Evolutionary conservation across 2,329 filamentous ascomycete genomes (phyloP).

Genomic region (Emmonsia crescens): DNA sequence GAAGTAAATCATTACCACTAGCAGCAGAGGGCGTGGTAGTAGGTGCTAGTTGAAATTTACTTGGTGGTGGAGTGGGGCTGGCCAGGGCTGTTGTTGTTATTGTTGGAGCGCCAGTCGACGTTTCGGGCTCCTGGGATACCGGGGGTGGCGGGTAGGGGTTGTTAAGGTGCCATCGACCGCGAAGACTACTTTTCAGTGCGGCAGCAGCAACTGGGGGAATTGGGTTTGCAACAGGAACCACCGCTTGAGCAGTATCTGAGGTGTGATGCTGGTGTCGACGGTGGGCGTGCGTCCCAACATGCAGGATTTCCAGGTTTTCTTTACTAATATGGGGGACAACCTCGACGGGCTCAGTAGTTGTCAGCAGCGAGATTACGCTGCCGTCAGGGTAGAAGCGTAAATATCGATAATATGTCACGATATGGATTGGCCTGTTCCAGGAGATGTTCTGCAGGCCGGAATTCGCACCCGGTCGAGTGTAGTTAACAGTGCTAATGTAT

Average conservation of each 20-base stretch:
- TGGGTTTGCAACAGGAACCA: conserved; percentile 19
- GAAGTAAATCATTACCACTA: neutral
- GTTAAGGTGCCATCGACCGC: conserved; percentile 56
- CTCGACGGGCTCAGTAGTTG: conserved; percentile 70
- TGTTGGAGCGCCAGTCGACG: neutral
- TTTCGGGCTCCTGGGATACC: neutral
- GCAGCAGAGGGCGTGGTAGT: neutral
- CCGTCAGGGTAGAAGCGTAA: conserved; percentile 91
- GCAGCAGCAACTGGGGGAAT: conserved; percentile 32
- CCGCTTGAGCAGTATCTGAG: conserved; percentile 30
- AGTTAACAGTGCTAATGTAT: conserved; percentile 96
- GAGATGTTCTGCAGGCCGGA: conserved; percentile 55
- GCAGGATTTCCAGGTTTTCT: conserved; percentile 47
- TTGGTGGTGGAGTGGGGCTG: conserved; percentile 13
- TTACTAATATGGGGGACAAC: conserved; percentile 75
- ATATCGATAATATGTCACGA: conserved; percentile 97
- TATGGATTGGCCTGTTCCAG: conserved; percentile 77
- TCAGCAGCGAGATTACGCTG: conserved; percentile 66
- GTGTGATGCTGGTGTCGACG: conserved; percentile 29
- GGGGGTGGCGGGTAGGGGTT: conserved; percentile 37
- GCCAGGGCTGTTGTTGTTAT: conserved; percentile 21
- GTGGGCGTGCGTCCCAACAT: conserved; percentile 20
- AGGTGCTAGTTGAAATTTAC: conserved; percentile 11
- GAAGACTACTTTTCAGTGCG: conserved; percentile 58
- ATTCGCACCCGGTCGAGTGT: conserved; percentile 69